Conservation (phyloP, 805 yeast species). For the Wickerhamiella kurtzmanii region DNA sequence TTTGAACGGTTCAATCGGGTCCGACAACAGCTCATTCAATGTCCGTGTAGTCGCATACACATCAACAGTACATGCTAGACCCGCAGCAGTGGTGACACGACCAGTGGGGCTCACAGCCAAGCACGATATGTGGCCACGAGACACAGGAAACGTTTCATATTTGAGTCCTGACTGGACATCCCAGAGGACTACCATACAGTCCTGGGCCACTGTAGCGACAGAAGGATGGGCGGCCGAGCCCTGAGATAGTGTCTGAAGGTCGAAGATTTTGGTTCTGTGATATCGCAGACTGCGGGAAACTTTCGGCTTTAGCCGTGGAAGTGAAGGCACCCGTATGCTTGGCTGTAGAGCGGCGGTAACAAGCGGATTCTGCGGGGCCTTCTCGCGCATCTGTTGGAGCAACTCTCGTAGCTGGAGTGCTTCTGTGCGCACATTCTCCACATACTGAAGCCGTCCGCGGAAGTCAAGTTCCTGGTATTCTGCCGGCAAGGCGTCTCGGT, state of each 20-base stretch:
- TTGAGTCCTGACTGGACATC: conserved; percentile 12
- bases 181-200: conserved; percentile 13
- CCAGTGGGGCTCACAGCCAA: conserved; percentile 10
- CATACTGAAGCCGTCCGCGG: neutral
- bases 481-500: neutral
- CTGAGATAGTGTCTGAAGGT: conserved; percentile 2
- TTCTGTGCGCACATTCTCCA: conserved; percentile 3
- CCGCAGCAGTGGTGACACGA: conserved; percentile 14
- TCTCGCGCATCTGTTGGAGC: neutral
- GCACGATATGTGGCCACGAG: conserved; percentile 11
- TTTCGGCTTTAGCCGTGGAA: neutral
- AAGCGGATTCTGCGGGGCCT: conserved; percentile 2
- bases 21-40: conserved; percentile 1
- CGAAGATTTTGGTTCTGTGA: neutral
- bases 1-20: neutral
- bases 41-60: conserved; percentile 13
- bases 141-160: conserved; percentile 13
- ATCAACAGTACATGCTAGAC: conserved; percentile 17
- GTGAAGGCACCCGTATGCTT: neutral
- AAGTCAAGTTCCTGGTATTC: conserved; percentile 3
- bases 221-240: neutral
- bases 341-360: neutral
- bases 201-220: conserved; percentile 10
- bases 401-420: conserved; percentile 1
- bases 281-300: neutral